Evolutionary conservation across 73 alveolate species (phyloP).

Genomic region (Stentor roeselii): DNA sequence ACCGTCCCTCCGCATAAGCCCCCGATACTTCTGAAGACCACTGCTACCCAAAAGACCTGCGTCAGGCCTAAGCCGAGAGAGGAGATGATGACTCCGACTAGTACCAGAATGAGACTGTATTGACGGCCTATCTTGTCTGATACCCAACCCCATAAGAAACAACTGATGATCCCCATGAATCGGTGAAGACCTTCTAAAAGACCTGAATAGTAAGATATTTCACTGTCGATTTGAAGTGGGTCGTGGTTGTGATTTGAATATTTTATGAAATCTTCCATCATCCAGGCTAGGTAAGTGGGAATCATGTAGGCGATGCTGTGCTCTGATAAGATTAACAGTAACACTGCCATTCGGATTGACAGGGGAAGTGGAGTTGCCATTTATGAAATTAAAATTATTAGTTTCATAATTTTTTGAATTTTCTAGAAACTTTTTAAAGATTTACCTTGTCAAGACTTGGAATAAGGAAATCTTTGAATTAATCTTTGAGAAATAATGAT

Average conservation of each 20-base stretch:
- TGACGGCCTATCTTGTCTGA: conserved; percentile 21
- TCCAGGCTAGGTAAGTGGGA: not conserved
- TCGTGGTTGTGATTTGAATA: not conserved
- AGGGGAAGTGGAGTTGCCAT: not conserved
- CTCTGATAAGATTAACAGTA: not conserved
- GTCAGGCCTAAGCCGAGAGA: not conserved
- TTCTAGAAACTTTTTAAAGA: too few species aligned
- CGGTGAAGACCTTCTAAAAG: not conserved
- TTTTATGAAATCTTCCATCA: not conserved
- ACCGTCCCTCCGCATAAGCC: not conserved
- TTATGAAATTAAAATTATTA: too few species aligned
- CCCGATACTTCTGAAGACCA: not conserved
- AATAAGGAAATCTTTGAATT: too few species aligned
- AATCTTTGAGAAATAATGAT: too few species aligned
- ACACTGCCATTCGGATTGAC: not conserved
- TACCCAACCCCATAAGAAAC: not conserved
- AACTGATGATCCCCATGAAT: not conserved
- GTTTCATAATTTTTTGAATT: too few species aligned
- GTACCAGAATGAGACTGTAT: not conserved
- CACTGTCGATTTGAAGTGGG: not conserved
- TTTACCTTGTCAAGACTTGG: too few species aligned
- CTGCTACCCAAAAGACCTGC: not conserved
- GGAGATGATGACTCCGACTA: not conserved
- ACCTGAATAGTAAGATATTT: not conserved
- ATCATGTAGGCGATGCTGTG: not conserved